Evolutionary conservation across 2,329 filamentous ascomycete genomes (phyloP), one percentile per base, ranked within the genome.

Genomic region (Gaeumannomyces tritici): DNA sequence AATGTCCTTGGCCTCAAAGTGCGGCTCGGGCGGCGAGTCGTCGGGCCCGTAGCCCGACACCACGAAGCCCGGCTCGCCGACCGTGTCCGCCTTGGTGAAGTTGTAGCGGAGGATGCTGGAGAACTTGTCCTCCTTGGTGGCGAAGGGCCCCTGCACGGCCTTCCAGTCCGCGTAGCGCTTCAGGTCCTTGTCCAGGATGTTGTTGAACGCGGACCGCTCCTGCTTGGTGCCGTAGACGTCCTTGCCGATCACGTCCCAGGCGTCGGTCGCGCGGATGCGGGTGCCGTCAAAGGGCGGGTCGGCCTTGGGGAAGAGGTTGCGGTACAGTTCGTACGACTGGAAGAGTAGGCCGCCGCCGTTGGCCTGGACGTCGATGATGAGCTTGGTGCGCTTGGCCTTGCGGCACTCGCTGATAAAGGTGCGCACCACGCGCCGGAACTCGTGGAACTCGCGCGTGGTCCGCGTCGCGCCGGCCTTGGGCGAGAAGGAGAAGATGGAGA

Each of bases 291-390:
- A 61, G 26, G 56, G 56, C 24, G 59, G 35, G 62, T 68, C 73
- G 29, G 72, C 70, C 57, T 75, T 74, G 4, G 77, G 77, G 72
- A 83, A 82, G 0, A 86, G 74, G 69, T 81, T 73, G 61, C 82
- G 81, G 73, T 87, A 87, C 29, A 88, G 76, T 68, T 87, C 84
- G 66, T 84, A 85, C 21, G 82, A 85, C n/a, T 82, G 77, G 9
- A 85, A 69, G 57, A 87, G 81, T 18, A 77, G 79, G 28, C 85
- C 85, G 55, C 85, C 85, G 2, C 79, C 80, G 66, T 88, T 88
- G 58, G 77, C 77, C 4, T 77, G 79, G 7, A 87, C 72, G 66
- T 87, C 84, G 33, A 88, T 74, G 13, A 88, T 79, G 0, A 88
- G 77, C 70, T 83, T 84, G 57, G 78, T 84, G 73, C 85, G 86